Evolutionary conservation across 2,329 filamentous ascomycete genomes (phyloP).

Genomic region (Daldinia eschscholtzii): DNA sequence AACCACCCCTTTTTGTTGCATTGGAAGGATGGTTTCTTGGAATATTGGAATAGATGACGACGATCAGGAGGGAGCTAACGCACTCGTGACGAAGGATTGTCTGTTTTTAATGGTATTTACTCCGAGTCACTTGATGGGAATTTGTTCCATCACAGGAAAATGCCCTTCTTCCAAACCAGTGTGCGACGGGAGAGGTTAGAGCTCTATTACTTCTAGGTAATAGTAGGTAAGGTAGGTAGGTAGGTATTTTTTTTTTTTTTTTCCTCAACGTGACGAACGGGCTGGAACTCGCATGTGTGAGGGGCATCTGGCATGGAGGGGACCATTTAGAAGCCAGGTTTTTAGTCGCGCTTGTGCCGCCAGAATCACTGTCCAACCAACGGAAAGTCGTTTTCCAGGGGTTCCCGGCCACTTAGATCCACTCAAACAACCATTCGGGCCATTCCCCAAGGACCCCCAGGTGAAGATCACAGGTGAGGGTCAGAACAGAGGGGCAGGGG

Average conservation of each 20-base stretch:
- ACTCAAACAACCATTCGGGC: slow-evolving; percentile 40
- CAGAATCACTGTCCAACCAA: slow-evolving; percentile 41
- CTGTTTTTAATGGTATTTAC: slow-evolving; percentile 34
- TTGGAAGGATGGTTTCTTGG: slow-evolving; percentile 24
- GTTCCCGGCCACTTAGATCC: slow-evolving; percentile 37
- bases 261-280: slow-evolving; percentile 40
- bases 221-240: too few relatives aligned
- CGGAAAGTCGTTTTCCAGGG: slow-evolving; percentile 35
- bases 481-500: slow-evolving; percentile 28
- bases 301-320: slow-evolving; percentile 31
- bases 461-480: slow-evolving; percentile 44
- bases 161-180: slow-evolving; percentile 30
- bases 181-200: slow-evolving; percentile 35
- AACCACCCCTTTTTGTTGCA: slow-evolving; percentile 41
- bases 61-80: slow-evolving; percentile 38
- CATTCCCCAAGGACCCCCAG: slow-evolving; percentile 38
- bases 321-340: slow-evolving; percentile 33
- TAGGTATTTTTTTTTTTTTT: neutral
- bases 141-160: slow-evolving; percentile 22
- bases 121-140: slow-evolving; percentile 38
- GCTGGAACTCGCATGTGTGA: slow-evolving; percentile 41
- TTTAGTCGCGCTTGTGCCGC: slow-evolving; percentile 44
- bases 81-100: slow-evolving; percentile 35
- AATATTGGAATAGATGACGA: slow-evolving; percentile 32
- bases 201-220: slow-evolving; percentile 19